Base-by-base conservation (phyloP, 441 rosid species). In the Mallotus japonicus region DNA sequence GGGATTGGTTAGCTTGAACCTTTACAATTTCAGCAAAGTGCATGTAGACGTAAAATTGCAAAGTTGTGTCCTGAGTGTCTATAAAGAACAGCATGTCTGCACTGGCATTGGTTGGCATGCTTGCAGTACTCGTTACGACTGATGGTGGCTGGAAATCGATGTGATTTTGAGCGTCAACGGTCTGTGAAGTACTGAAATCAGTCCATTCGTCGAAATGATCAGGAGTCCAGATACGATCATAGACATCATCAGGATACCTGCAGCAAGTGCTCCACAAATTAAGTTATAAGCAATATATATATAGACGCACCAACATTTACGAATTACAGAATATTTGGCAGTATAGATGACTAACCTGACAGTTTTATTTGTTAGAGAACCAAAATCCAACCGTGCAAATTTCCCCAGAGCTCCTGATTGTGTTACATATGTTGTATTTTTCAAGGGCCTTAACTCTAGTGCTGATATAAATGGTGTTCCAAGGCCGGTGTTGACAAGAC, bases 401-500 rank as follows among this genome's bases (percentile, higher is more conserved):
- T 0, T 60, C 9, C 58, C 65, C 13, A 85, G 69, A 1, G 89
- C 77, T 55, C 85, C 84, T 5, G 79, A 56, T 75, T 62, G 47
- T 19, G 82, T 74, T 4, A n/a, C 20, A n/a, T 85, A 88, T 19
- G 50, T 56, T 24, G 8, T 61, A 73, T 58, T 79, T 22, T 16
- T 60, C 80, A 85, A 28, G 3, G 70, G 83, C 73, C 93, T 81
- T 17, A 87, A 56, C 68, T 87, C 93, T 67, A 87, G 71, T 10
- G 72, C 34, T 20, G 90, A 87, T 50, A 89, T 86, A 24, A 82
- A 83, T n/a, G 93, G 93, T 28, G 78, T 68, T 19, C 86, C 86
- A 0, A 8, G 37, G 0, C 82, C 86, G 0, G 79, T 81, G 53
- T 85, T 82, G 37, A 82, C 85, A 19, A 86, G 85, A 69, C 93